These are phyloP conservation scores for Ogataea polymorpha DNA, from an alignment of 805 yeast species.

Conservation along the genomic window DNA sequence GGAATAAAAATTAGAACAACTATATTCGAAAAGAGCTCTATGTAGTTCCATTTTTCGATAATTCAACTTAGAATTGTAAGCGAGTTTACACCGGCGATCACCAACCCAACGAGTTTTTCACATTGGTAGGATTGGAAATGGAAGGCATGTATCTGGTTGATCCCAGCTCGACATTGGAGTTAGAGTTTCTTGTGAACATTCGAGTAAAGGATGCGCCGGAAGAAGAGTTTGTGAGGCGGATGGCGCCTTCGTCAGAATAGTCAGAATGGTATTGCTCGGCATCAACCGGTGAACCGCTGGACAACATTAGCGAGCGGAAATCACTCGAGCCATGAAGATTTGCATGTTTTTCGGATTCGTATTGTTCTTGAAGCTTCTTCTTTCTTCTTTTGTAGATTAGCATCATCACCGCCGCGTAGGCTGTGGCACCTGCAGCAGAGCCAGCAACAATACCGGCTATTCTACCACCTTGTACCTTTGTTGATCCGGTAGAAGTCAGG, in stretches of 20 bases:
- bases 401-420: slow-evolving; percentile 60
- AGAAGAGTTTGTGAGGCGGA: slow-evolving; percentile 13
- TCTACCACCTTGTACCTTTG: slow-evolving; percentile 28
- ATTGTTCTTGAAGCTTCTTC: slow-evolving; percentile 15
- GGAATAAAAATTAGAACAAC: background rate
- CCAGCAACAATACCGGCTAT: slow-evolving; percentile 83
- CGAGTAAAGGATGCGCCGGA: slow-evolving; percentile 16
- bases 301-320: slow-evolving; percentile 3
- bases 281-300: background rate
- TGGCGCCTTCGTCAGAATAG: slow-evolving; percentile 9
- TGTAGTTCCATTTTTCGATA: background rate
- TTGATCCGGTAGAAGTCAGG: slow-evolving; percentile 1
- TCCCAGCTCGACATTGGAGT: slow-evolving; percentile 16
- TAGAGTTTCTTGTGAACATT: slow-evolving; percentile 14
- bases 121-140: slow-evolving; percentile 67
- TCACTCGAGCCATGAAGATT: slow-evolving; percentile 2
- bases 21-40: background rate
- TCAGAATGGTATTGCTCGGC: slow-evolving; percentile 7
- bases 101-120: slow-evolving; percentile 76
- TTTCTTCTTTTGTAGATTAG: slow-evolving; percentile 46
- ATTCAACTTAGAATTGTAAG: background rate
- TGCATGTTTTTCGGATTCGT: slow-evolving; percentile 9
- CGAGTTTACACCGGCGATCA: slow-evolving; percentile 9
- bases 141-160: slow-evolving; percentile 36
- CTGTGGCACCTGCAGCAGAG: slow-evolving; percentile 70